Base-by-base conservation (phyloP, 2,329 filamentous ascomycete genomes). In the Fusarium nelsonii region DNA sequence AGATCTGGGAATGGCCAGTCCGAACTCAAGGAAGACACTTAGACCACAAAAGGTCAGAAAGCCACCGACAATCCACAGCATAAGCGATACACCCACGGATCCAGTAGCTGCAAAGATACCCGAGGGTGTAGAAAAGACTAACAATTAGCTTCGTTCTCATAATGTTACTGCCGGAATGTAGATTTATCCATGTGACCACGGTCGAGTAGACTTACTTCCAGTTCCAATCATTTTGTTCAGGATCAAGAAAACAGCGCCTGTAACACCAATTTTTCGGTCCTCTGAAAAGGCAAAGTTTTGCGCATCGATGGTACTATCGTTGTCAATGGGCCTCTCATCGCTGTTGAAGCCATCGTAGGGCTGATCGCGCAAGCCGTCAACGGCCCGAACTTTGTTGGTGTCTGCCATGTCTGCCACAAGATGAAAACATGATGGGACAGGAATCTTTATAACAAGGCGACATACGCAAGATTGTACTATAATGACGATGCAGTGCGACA, bases 1-100 rank as follows among this genome's bases (percentile, higher is more conserved):
- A 15, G 86, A 88, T 36, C 85, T 81, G 4, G 88, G 88, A 36
- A 90, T 88, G 6, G 86, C 87, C 6, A 88, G 81, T 26, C 88
- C 88, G 69, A 89, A 90, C 71, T 90, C 88, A 49, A 90, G 83
- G 74, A 86, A 90, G 6, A 91, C 87, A 56, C 84, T 85, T 14
- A 90, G 80, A 23, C 88, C 88, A 65, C 82, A 84, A 69, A 87
- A 87, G 4, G 88, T 86, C 26, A 90, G 79, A 49, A 89, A 77
- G 30, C 83, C 83, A 18, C 83, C 82, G 7, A 77, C 70, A 4
- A 77, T 48, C 77, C 76, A 78, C 0, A 78, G 68, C 43, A 78
- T 74, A 2, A 78, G 49, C 8, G 45, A 65, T 11, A 78, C 50
- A 2, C 84, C 84, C 23, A 87, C 84, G 3, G 84, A 86, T 33